These are phyloP conservation scores for Colletotrichum sp. DNA, from an alignment of 2,329 filamentous ascomycete genomes.

Conservation along the genomic window DNA sequence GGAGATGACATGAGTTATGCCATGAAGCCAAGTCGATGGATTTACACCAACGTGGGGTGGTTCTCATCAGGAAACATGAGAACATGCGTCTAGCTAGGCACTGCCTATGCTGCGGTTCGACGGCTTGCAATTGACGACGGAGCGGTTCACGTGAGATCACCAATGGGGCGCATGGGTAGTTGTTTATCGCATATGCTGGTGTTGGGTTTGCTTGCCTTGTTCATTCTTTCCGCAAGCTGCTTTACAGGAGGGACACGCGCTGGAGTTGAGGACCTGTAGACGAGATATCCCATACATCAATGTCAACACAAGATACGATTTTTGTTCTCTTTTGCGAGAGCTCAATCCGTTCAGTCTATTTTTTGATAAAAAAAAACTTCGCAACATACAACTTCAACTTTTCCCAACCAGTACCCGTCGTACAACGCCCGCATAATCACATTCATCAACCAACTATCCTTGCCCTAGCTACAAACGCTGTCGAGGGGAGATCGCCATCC, in stretches of 20 bases:
- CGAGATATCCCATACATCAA: slow-evolving; percentile 10
- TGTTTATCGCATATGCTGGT: slow-evolving; percentile 3
- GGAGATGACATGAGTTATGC: slow-evolving; percentile 51
- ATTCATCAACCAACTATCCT: not conserved
- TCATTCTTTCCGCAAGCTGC: not conserved
- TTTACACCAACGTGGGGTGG: not conserved
- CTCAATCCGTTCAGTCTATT: not conserved
- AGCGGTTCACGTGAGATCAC: not conserved
- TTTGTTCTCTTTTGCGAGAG: not conserved
- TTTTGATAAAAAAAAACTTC: not conserved
- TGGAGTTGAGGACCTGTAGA: slow-evolving; percentile 10
- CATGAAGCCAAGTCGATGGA: not conserved
- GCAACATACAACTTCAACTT: slow-evolving; percentile 3
- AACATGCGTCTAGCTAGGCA: too few relatives aligned
- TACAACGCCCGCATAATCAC: slow-evolving; percentile 3
- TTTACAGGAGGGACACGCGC: not conserved
- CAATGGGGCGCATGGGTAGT: not conserved
- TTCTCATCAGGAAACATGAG: not conserved
- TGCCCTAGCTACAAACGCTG: not conserved
- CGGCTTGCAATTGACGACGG: not conserved
- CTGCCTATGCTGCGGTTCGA: not conserved
- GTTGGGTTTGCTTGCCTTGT: not conserved
- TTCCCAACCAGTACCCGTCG: slow-evolving; percentile 1
- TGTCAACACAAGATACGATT: not conserved
- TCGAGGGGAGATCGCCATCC: not conserved